Conservation (phyloP, 116 monocot genomes). For the Papilionanthe hybrid region DNA sequence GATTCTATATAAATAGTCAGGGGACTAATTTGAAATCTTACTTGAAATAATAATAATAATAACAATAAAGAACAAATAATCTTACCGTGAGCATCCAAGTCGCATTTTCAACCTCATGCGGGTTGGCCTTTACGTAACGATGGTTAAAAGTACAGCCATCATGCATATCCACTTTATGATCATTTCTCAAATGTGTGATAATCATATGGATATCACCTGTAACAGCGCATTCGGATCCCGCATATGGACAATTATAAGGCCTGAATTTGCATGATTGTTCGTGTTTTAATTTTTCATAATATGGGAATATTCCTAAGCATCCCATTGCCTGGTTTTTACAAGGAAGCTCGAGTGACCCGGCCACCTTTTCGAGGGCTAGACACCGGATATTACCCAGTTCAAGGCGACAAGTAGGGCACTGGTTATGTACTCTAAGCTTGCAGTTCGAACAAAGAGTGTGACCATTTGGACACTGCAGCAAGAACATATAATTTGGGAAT, state of each 20-base stretch:
- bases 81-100: conserved; percentile 62
- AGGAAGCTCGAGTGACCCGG: conserved; percentile 44
- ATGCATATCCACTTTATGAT: conserved; percentile 58
- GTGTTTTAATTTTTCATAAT: conserved; percentile 44
- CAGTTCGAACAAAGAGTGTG: conserved; percentile 49
- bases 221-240: conserved; percentile 43
- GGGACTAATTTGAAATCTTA: no score
- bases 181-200: conserved; percentile 36
- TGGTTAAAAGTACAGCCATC: conserved; percentile 53
- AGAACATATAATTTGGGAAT: neutral
- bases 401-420: conserved; percentile 50
- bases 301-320: conserved; percentile 40
- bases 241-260: conserved; percentile 50
- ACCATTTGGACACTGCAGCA: conserved; percentile 48
- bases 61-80: neutral
- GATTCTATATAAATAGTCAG: no score
- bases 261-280: conserved; percentile 41
- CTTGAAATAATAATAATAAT: neutral
- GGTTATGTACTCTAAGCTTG: conserved; percentile 46
- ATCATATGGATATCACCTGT: conserved; percentile 33
- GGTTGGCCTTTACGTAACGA: conserved; percentile 46
- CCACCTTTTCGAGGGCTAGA: conserved; percentile 48
- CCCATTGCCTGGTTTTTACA: conserved; percentile 38
- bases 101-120: conserved; percentile 49
- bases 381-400: conserved; percentile 46